A percentile compares a stretch with the other conserved stretches of the same genome.
Evolutionary conservation across 1,139 yeast species (phyloP).

Genomic region (Geotrichum citri-aurantii): DNA sequence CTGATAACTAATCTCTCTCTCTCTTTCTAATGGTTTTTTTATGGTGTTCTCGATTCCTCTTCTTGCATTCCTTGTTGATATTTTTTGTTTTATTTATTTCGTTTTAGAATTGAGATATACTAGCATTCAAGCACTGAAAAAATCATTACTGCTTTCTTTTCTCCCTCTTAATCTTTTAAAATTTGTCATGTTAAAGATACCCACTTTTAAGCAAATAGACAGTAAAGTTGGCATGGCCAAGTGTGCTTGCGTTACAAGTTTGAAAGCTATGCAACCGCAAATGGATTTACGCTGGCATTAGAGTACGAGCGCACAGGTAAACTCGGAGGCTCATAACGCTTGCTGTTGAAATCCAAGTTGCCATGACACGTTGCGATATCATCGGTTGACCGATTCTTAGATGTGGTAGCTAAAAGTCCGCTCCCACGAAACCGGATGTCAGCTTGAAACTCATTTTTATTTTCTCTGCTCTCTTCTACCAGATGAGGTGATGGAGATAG

Average conservation of each 20-base stretch:
- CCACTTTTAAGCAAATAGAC: not conserved
- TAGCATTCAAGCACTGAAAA: not conserved
- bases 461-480: not conserved
- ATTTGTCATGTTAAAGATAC: not conserved
- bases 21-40: not conserved
- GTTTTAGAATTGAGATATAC: not conserved
- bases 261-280: slow-evolving; percentile 3
- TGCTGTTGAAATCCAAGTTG: not conserved
- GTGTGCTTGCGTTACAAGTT: not conserved
- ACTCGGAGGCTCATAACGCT: not conserved
- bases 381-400: not conserved
- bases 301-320: slow-evolving; percentile 1
- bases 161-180: not conserved
- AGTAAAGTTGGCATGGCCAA: too few species aligned
- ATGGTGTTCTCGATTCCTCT: not conserved
- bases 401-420: not conserved
- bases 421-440: not conserved
- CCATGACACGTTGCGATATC: slow-evolving; percentile 1
- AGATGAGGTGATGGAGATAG: not conserved
- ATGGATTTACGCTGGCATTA: slow-evolving; percentile 11
- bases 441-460: not conserved
- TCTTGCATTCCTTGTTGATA: slow-evolving; percentile 4
- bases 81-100: slow-evolving; percentile 4
- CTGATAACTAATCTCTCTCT: not conserved
- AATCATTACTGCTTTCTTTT: not conserved